Conservation (phyloP, 2,329 filamentous ascomycete genomes). For the Acephala macrosclerotiorum region DNA sequence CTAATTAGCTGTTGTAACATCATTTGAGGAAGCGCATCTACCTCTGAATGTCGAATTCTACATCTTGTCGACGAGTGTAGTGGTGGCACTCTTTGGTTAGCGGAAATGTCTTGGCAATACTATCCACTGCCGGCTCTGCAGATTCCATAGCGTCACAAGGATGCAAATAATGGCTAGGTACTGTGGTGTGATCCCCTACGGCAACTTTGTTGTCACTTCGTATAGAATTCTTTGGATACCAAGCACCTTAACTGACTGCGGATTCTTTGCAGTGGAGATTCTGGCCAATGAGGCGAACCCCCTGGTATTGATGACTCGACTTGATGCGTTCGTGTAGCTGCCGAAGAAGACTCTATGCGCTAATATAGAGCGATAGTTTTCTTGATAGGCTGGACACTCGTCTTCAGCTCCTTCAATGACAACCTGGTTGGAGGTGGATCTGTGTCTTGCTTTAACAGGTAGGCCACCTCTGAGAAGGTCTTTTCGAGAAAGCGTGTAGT, state of each 20-base stretch:
- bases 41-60: slow-evolving; percentile 88
- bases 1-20: slow-evolving; percentile 13
- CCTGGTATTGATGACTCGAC: neutral
- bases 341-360: neutral
- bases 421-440: no score
- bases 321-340: neutral
- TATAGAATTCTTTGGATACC: neutral
- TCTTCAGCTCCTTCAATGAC: no score
- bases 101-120: slow-evolving; percentile 9
- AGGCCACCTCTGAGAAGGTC: neutral
- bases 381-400: no score
- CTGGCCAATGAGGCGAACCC: neutral
- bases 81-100: slow-evolving; percentile 75
- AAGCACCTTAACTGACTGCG: neutral
- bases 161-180: neutral
- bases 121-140: neutral
- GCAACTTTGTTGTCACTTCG: neutral
- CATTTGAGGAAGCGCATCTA: slow-evolving; percentile 48
- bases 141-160: neutral
- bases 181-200: neutral
- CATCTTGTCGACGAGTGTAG: slow-evolving; percentile 73
- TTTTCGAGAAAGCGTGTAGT: neutral
- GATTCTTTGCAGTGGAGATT: neutral
- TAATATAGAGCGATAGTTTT: no score
- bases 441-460: no score